Base-by-base conservation (phyloP, 257 asterid species). In the Craterostigma plantagineum region DNA sequence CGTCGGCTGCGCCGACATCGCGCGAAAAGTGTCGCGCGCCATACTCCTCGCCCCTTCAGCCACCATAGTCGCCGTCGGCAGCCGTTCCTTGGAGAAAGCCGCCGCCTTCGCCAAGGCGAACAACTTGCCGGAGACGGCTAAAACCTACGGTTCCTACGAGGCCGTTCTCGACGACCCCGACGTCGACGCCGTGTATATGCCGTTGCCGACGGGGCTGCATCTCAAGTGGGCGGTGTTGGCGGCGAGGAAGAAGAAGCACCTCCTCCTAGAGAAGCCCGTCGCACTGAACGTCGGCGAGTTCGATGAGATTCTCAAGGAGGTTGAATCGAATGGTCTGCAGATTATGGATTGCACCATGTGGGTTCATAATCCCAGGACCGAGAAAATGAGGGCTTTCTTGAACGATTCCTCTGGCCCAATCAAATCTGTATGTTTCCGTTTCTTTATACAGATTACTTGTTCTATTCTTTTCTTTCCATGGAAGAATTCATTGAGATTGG, bases 311-410 rank as follows among this genome's bases (percentile, higher is more conserved):
- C 54, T 79, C 1, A 78, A 57, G 40, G 95, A 82, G n/a, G 71
- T 79, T 18, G 86, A 76, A 55, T 56, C 86, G 46, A 71, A 60
- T 56, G 86, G 81, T 35, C 77, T 83, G 62, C 95, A 79, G 68
- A 59, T 70, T 50, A 83, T 83, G 80, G 95, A 83, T 53, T 68
- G 56, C 16, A 83, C 95, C 52, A 79, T 83, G 95, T 83, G 80
- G 82, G 69, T 83, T 79, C 95, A 83, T 59, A 54, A 83, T 41
- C 92, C 95, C 3, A 66, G 92, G 56, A 71, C 86, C 3, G 67
- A 67, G 7, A 67, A 76, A 60, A 79, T 76, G 86, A 65, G 4
- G 57, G 83, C 76, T 35, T 79, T 76, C 50, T 63, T 83, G 14
- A 34, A 49, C 6, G 73, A 73, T 59, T 33, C 69, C 2, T 46